phyloP scores from a whole-genome alignment of 345 rosid genomes.

The Carallia brachiata region DNA sequence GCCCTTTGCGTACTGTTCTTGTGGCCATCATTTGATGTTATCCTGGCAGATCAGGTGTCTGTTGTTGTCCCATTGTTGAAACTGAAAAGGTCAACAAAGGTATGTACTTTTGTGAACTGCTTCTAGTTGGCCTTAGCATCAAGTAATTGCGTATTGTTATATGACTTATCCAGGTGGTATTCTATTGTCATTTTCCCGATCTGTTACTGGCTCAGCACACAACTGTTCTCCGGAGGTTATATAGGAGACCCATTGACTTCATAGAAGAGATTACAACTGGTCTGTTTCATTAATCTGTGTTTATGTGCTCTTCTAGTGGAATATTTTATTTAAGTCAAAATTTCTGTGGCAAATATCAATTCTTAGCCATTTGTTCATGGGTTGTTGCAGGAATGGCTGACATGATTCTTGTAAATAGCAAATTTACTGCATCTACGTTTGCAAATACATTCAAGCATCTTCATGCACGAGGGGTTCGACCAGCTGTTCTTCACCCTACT shows the following conservation, averaged over 20 bases:
- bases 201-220: slow-evolving; percentile 80
- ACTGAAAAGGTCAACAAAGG: slow-evolving; percentile 70
- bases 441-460: slow-evolving; percentile 78
- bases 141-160: background rate
- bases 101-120: slow-evolving; percentile 18
- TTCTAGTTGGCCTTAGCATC: background rate
- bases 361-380: slow-evolving; percentile 10
- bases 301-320: background rate
- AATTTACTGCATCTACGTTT: slow-evolving; percentile 79
- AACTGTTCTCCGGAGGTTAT: slow-evolving; percentile 61
- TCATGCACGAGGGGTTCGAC: slow-evolving; percentile 60
- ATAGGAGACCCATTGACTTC: slow-evolving; percentile 80
- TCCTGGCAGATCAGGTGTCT: slow-evolving; percentile 83
- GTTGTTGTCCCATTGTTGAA: slow-evolving; percentile 77
- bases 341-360: background rate
- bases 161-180: slow-evolving; percentile 52
- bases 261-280: slow-evolving; percentile 86
- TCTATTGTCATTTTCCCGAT: slow-evolving; percentile 97
- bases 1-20: slow-evolving; percentile 66
- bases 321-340: background rate
- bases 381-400: slow-evolving; percentile 74
- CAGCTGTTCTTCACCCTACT: slow-evolving; percentile 86
- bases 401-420: slow-evolving; percentile 83
- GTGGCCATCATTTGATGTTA: slow-evolving; percentile 76
- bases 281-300: slow-evolving; percentile 21